Percentiles rank a stretch among this genome's conserved stretches.
Conservation (phyloP, 768 basidiomycete genomes). For the Trametes coccinea region DNA sequence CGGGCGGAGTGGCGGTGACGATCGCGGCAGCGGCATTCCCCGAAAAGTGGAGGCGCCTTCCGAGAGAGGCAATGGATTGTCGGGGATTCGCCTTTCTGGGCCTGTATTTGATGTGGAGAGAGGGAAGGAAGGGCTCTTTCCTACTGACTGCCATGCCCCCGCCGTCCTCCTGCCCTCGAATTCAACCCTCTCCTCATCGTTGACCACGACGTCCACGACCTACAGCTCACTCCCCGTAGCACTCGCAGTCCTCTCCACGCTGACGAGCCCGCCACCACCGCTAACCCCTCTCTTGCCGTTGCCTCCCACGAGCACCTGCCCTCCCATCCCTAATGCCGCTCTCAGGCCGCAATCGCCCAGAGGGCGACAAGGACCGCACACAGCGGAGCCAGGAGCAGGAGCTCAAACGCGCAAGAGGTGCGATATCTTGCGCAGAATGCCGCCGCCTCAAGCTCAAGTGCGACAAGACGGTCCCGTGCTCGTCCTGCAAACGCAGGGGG, state of each 20-base stretch:
- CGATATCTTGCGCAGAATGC: constrained; percentile 82
- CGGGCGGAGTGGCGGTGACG: constrained; percentile 14
- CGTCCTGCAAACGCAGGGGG: constrained; percentile 65
- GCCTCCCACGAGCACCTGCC: neutral
- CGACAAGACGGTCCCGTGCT: constrained; percentile 64
- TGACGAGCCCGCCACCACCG: neutral
- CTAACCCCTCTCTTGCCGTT: constrained; percentile 5
- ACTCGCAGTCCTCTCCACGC: neutral
- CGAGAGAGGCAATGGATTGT: neutral
- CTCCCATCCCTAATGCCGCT: constrained; percentile 22
- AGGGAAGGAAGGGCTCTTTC: constrained; percentile 3
- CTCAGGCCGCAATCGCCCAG: constrained; percentile 23
- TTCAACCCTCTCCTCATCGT: constrained; percentile 3
- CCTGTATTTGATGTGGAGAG: neutral
- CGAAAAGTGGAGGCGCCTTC: constrained; percentile 1
- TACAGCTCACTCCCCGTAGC: too few relatives aligned
- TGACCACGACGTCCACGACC: constrained; percentile 10
- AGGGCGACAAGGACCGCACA: constrained; percentile 27
- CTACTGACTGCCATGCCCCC: constrained; percentile 10
- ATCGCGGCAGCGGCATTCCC: neutral
- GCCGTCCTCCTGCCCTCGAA: neutral
- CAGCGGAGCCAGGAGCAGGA: constrained; percentile 53
- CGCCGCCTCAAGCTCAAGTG: constrained; percentile 44
- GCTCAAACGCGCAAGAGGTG: constrained; percentile 68
- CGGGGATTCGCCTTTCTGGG: constrained; percentile 9